Percentiles rank a stretch among this genome's conserved stretches.
Conservation (phyloP, 1,284 basidiomycete genomes). For the Microbotryum saponariae region DNA sequence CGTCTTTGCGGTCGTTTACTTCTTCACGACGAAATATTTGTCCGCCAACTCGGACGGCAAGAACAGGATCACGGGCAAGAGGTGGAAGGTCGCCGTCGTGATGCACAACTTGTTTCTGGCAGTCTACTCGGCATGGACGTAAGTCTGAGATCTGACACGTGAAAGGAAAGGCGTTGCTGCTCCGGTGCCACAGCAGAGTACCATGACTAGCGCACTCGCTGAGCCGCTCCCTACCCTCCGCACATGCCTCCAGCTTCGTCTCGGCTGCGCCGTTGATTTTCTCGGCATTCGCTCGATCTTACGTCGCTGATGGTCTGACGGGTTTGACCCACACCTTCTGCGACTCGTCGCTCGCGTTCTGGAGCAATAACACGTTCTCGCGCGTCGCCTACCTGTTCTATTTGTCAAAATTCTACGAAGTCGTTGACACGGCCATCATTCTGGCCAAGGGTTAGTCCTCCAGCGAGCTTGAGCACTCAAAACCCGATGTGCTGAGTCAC, state of each 20-base stretch:
- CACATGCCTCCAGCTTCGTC: constrained; percentile 9
- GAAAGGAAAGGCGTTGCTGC: background rate
- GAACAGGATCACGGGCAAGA: constrained; percentile 32
- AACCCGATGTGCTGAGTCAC: background rate
- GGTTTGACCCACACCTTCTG: constrained; percentile 39
- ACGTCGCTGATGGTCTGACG: constrained; percentile 2
- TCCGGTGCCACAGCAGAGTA: no score
- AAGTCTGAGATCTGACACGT: background rate
- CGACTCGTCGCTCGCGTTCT: constrained; percentile 37
- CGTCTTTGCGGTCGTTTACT: constrained; percentile 25
- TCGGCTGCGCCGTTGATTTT: constrained; percentile 26
- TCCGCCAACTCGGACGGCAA: constrained; percentile 29
- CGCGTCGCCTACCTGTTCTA: constrained; percentile 40
- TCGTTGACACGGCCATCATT: constrained; percentile 40
- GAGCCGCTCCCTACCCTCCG: no score
- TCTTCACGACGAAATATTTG: constrained; percentile 21
- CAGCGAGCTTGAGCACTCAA: constrained; percentile 31
- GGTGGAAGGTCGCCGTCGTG: constrained; percentile 35
- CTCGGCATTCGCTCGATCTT: background rate
- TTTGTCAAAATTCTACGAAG: constrained; percentile 41
- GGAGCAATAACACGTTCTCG: constrained; percentile 32
- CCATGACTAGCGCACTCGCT: no score
- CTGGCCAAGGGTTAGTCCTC: constrained; percentile 40
- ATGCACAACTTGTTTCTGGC: constrained; percentile 39
- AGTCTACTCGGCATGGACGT: constrained; percentile 37